Evolutionary conservation across 2,329 filamentous ascomycete genomes (phyloP), one percentile per base, ranked within the genome.

Genomic region (Acrodontium crateriforme): DNA sequence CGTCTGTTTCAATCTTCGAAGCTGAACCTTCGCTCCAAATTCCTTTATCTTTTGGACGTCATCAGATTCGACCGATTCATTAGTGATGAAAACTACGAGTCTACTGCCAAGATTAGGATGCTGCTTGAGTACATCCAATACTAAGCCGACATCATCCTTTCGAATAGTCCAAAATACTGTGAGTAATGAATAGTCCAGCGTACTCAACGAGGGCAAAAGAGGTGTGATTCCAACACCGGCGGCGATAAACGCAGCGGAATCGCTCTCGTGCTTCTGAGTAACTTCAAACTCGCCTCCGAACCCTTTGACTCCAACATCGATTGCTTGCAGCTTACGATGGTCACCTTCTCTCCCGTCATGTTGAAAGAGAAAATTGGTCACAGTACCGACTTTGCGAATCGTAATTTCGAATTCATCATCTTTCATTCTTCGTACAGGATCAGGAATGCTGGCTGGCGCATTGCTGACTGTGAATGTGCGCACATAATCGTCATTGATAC

Each of bases 211-310:
- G 1, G 55, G 58, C n/a, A 91, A 58, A 3, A 89, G 42, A 2
- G 83, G 83, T 16, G 83, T 92, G 35, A 91, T 81, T 0, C 83
- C 83, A 5, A 92, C 78, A 3, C 83, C 83, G 0, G 71, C 80
- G 5, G 80, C 80, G 3, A 91, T 53, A 39, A 85, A 89, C 53
- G 18, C 56, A 8, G 18, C 18, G 8, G 18, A 20, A n/a, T 8
- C n/a, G n/a, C 8, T 8, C 6, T 45, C 32, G 1, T 29, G 32
- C 12, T 41, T 45, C 17, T 57, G 49, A 22, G 33, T 28, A 4
- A 53, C 45, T 10, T 42, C 41, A 36, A 78, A 77, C 2, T 62
- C 58, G 1, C 82, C 83, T 0, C 78, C 81, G 36, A 91, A 80
- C 0, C 79, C 83, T 13, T 76, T 59, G 0, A 91, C 57, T 0